Conservation (phyloP, 2,329 filamentous ascomycete species). For the Aureobasidium mangrovei region DNA sequence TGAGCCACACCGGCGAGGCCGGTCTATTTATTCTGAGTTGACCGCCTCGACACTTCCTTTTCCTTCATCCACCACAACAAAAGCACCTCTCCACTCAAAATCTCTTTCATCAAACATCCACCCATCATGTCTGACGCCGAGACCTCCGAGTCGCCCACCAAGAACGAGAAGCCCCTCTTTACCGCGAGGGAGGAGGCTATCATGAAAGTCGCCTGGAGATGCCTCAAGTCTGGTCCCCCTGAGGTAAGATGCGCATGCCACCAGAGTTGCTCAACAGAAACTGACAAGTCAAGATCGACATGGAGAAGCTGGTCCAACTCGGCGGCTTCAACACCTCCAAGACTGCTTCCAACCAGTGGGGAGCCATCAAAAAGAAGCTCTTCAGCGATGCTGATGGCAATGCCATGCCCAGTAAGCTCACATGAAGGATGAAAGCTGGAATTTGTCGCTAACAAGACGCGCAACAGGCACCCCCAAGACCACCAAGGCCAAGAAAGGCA, state of each 20-base stretch:
- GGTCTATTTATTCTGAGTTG: too few relatives aligned
- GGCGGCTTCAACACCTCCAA: constrained; percentile 27
- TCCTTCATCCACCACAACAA: not conserved
- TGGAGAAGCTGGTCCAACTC: constrained; percentile 21
- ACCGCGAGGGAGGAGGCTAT: constrained; percentile 23
- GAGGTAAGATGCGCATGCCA: constrained; percentile 17
- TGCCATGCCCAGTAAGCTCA: not conserved
- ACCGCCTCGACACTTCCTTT: not conserved
- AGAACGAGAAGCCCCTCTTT: constrained; percentile 17
- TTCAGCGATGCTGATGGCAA: constrained; percentile 17
- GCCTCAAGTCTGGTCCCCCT: constrained; percentile 25
- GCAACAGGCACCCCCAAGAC: not conserved
- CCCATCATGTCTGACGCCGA: constrained; percentile 6
- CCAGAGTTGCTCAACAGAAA: not conserved
- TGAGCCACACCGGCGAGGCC: too few relatives aligned
- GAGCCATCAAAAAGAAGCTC: constrained; percentile 28
- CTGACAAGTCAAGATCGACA: constrained; percentile 21
- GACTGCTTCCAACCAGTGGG: constrained; percentile 29
- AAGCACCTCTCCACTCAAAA: not conserved
- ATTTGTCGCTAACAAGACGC: not conserved
- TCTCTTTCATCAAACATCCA: not conserved
- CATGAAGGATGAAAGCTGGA: not conserved
- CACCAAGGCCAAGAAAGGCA: constrained; percentile 15
- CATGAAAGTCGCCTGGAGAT: constrained; percentile 25
- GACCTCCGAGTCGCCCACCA: not conserved